Evolutionary conservation across 345 rosid species (phyloP), one percentile per base, ranked within the genome.

Genomic region (Clarkia xantiana): DNA sequence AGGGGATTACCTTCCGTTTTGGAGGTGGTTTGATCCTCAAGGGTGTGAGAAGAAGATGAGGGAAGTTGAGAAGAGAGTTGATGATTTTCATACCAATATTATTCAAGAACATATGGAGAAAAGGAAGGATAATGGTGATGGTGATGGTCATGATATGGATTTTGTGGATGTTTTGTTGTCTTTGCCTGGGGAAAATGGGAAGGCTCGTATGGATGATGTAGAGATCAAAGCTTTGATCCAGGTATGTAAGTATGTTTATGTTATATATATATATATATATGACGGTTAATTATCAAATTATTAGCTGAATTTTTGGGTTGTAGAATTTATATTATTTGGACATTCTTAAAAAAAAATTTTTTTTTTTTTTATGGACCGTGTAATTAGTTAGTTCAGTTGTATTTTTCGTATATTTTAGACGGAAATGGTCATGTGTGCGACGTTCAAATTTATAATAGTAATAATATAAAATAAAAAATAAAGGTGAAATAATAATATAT

Each of bases 201-300:
- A 83, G 45, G 60, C 57, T 7, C 80, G 70, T 42, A 62, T 85
- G 90, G 84, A 80, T 10, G 95, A 89, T 6, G 61, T 64, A 1
- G 97, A 85, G 55, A 89, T 90, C 41, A 85, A 90, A 70, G 97
- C 95, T 54, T 64, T 90, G 2, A 79, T 90, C 56, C 97, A 90
- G 85, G 95, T 80, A 22, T 41, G 43, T 14, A 19, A 16, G 3
- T 44, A 17, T 6, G 8, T 15, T n/a, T n/a, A n/a, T n/a, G n/a
- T n/a, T n/a, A n/a, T n/a, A n/a, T n/a, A n/a, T n/a, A n/a, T n/a
- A n/a, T n/a, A n/a, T n/a, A n/a, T n/a, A n/a, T n/a, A n/a, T n/a
- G n/a, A n/a, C n/a, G n/a, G n/a, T n/a, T n/a, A n/a, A n/a, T n/a
- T n/a, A n/a, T n/a, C n/a, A n/a, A n/a, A n/a, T n/a, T n/a, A n/a